Percentiles rank a stretch among this genome's conserved stretches.
Evolutionary conservation across 1,139 yeast genomes (phyloP).

Genomic region (Candida mesenterica): DNA sequence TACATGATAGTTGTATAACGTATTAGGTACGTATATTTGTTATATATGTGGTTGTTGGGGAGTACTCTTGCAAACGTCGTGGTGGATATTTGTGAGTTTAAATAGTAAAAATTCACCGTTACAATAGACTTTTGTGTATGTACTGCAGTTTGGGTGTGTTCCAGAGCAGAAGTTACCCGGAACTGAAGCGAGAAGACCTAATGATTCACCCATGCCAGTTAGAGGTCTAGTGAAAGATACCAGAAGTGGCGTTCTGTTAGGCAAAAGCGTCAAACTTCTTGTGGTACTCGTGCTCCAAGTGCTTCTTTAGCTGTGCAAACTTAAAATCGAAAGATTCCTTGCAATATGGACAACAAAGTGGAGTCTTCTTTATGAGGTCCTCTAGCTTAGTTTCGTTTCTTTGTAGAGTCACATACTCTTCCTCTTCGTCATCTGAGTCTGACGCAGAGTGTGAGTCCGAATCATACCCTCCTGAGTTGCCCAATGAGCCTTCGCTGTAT

Average conservation of each 20-base stretch:
- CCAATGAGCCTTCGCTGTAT: constrained; percentile 2
- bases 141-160: background rate
- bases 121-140: no score
- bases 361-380: constrained; percentile 31
- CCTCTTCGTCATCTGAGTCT: constrained; percentile 13
- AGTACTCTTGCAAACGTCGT: no score
- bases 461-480: constrained; percentile 16
- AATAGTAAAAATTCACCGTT: no score
- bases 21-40: background rate
- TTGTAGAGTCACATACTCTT: constrained; percentile 6
- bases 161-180: constrained; percentile 10
- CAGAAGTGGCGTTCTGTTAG: no score
- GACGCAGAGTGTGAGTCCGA: constrained; percentile 20
- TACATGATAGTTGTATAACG: no score
- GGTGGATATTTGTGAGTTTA: no score
- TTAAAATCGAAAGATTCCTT: constrained; percentile 41
- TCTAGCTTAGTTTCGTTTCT: constrained; percentile 19
- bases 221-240: no score
- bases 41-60: background rate
- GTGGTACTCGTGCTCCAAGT: constrained; percentile 42
- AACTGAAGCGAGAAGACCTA: background rate
- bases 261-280: constrained; percentile 24
- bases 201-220: no score
- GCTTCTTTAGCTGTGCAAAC: constrained; percentile 48
- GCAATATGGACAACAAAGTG: constrained; percentile 53